phyloP scores from a whole-genome alignment of 768 basidiomycete species.

The Gelatoporia subvermispora region DNA sequence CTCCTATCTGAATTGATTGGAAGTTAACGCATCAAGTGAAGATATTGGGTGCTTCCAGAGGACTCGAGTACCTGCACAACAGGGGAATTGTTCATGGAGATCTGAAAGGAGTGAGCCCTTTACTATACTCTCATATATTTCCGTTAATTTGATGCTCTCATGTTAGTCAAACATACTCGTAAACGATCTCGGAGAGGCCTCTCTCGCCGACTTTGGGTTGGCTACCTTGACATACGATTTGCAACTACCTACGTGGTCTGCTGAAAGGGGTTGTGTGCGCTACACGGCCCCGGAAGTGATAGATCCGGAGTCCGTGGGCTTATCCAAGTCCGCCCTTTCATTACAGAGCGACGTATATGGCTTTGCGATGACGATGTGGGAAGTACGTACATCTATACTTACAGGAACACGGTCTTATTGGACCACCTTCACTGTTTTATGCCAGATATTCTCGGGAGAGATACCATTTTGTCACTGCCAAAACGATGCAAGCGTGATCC shows the following conservation, averaged over 20 bases:
- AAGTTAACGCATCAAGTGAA: not conserved
- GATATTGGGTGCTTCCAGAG: not conserved
- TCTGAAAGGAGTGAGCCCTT: constrained; percentile 3
- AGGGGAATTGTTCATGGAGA: constrained; percentile 3
- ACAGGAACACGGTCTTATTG: no score
- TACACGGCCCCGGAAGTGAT: constrained; percentile 1
- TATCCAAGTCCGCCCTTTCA: not conserved
- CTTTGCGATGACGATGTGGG: constrained; percentile 4
- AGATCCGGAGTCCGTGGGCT: not conserved
- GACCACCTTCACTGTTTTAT: not conserved
- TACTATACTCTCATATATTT: not conserved
- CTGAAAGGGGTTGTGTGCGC: not conserved
- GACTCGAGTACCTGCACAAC: constrained; percentile 1
- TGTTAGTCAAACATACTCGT: constrained; percentile 8
- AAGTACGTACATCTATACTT: not conserved
- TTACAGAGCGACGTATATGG: constrained; percentile 3
- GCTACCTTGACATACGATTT: not conserved
- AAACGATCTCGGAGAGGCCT: not conserved
- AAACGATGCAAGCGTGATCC: not conserved
- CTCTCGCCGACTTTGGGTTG: constrained; percentile 6
- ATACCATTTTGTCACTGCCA: not conserved
- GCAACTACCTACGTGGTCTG: not conserved
- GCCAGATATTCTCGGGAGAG: constrained; percentile 1
- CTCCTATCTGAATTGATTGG: not conserved
- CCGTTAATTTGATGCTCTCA: not conserved